phyloP scores from a whole-genome alignment of 2,329 filamentous ascomycete species.

The Knoxdaviesia proteae region DNA sequence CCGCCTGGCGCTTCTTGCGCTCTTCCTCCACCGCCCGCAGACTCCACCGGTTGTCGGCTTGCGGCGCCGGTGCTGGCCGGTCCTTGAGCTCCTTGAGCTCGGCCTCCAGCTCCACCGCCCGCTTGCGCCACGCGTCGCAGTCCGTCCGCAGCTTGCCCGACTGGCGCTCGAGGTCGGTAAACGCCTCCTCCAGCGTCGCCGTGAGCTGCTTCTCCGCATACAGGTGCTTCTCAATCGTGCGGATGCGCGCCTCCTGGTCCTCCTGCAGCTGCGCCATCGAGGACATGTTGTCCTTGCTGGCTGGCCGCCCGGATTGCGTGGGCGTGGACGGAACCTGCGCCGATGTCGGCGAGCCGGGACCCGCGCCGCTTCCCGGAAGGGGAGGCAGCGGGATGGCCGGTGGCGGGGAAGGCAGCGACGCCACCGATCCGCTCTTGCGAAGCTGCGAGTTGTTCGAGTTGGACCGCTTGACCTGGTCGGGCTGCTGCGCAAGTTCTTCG shows the following conservation, averaged over 20 bases:
- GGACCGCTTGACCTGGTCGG: conserved; percentile 30
- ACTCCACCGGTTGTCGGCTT: conserved; percentile 39
- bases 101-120: conserved; percentile 52
- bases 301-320: conserved; percentile 40
- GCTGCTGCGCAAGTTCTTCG: conserved; percentile 22
- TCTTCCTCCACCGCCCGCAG: conserved; percentile 93
- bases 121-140: conserved; percentile 77
- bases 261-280: conserved; percentile 63
- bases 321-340: conserved; percentile 25
- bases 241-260: conserved; percentile 86
- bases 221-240: conserved; percentile 90
- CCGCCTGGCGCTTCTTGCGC: conserved; percentile 73
- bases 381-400: conserved; percentile 92
- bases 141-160: conserved; percentile 84
- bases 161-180: conserved; percentile 80
- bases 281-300: conserved; percentile 54
- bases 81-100: conserved; percentile 48
- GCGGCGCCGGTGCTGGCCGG: conserved; percentile 19
- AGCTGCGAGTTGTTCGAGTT: conserved; percentile 46
- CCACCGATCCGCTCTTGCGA: conserved; percentile 66
- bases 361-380: conserved; percentile 42
- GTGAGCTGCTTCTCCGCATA: conserved; percentile 93
- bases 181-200: conserved; percentile 80
- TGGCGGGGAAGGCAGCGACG: conserved; percentile 76
- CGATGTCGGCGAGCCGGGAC: conserved; percentile 20